Evolutionary conservation across 768 basidiomycete species (phyloP).

Genomic region (Hydnomerulius pinastri): DNA sequence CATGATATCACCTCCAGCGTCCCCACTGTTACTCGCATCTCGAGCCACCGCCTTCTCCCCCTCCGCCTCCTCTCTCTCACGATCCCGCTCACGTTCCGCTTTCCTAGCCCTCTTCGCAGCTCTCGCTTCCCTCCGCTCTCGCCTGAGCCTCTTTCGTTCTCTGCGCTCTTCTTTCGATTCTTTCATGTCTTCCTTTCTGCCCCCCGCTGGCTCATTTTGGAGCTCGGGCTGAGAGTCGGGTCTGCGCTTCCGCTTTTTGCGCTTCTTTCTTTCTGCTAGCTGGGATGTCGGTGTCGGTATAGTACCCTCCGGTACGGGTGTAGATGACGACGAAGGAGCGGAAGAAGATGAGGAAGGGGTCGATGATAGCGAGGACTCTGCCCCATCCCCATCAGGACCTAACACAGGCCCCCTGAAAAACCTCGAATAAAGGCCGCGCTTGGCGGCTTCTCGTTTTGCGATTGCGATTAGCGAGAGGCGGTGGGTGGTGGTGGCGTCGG

Average conservation of each 20-base stretch:
- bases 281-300: neutral
- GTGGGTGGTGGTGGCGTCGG: conserved; percentile 5
- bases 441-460: conserved; percentile 81
- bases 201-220: too few species aligned
- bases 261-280: neutral
- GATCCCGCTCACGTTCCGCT: too few species aligned
- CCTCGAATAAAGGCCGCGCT: conserved; percentile 69
- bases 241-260: conserved; percentile 17
- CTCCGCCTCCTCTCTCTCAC: neutral
- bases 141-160: conserved; percentile 25
- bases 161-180: conserved; percentile 21
- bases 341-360: neutral
- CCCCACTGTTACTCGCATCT: too few species aligned
- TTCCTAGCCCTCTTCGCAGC: conserved; percentile 14
- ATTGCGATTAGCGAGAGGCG: conserved; percentile 54
- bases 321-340: neutral
- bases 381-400: conserved; percentile 43
- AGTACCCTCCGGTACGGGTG: neutral
- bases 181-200: neutral
- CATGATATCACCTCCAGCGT: neutral
- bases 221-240: too few species aligned
- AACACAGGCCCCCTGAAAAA: conserved; percentile 82
- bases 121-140: conserved; percentile 21
- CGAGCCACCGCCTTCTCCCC: too few species aligned
- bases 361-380: too few species aligned